These are phyloP conservation scores for Colletotrichum brevisporum DNA, from an alignment of 2,329 filamentous ascomycete genomes.

Conservation along the genomic window DNA sequence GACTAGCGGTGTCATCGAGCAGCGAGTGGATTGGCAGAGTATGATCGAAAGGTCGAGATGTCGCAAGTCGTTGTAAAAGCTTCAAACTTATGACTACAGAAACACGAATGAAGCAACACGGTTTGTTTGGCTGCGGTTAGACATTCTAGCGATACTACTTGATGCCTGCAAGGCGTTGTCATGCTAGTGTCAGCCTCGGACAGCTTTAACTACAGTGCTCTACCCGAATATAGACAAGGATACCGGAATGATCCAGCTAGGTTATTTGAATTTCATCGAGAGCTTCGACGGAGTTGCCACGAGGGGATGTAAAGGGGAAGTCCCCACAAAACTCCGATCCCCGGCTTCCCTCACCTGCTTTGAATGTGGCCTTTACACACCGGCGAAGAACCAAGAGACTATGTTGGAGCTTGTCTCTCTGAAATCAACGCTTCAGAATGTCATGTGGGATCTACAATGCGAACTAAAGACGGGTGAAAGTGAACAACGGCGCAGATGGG, in stretches of 20 bases:
- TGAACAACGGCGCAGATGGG: too few species aligned
- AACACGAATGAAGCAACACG: conserved; percentile 4
- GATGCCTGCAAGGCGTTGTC: neutral
- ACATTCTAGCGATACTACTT: neutral
- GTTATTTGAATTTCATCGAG: conserved; percentile 10
- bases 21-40: neutral
- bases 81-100: neutral
- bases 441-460: too few species aligned
- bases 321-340: too few species aligned
- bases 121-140: neutral
- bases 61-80: neutral
- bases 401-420: too few species aligned
- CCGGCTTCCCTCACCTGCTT: too few species aligned
- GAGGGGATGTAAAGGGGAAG: too few species aligned
- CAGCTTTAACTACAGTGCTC: neutral
- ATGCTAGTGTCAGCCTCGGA: conserved; percentile 14
- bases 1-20: neutral
- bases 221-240: conserved; percentile 19
- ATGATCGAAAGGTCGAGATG: neutral
- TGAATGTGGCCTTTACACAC: too few species aligned
- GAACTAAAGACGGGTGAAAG: too few species aligned
- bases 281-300: neutral
- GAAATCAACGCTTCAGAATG: too few species aligned
- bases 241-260: neutral
- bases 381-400: too few species aligned